Base-by-base conservation (phyloP, 2,329 filamentous ascomycete genomes). In the Alternaria tenuissima region DNA sequence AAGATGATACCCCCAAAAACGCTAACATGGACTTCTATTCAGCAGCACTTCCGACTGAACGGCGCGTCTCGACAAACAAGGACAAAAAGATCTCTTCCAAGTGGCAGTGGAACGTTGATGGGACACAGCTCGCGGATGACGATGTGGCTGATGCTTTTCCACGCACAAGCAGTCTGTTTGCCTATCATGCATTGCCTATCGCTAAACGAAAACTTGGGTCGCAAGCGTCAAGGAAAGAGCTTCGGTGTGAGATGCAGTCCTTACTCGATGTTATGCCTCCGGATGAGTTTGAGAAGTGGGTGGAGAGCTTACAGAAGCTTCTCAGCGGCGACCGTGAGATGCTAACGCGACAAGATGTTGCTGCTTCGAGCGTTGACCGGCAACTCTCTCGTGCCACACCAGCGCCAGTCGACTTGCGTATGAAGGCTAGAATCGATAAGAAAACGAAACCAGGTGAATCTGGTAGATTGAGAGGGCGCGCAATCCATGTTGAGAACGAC, bases 181-280 rank as follows among this genome's bases (percentile, higher is more conserved):
- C 71, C 0, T 76, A 60, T 41, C 73, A 76, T 39, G 68, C 68
- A 5, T 26, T 72, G 2, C 70, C 71, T 0, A 43, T 71, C 3
- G 59, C 64, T 1, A 51, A 51, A 28, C 16, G 38, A 3, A 55
- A 61, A 14, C 57, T 73, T 8, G 66, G 62, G 3, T 9, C 55
- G 0, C n/a, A 28, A 5, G 63, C 67, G 1, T 59, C 48, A 3
- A 62, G 55, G 5, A 67, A 64, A 16, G 51, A 58, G 5, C 20
- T 70, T 1, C 48, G 64, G 9, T 20, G 24, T 2, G 54, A 66
- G n/a, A 71, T 74, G 12, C 54, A 71, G 9, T 26, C 46, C 0
- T 51, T 65, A 8, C 46, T 72, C 0, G 30, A 49, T 8, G 43
- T 38, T 4, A 61, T 69, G 61, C 34, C 60, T 0, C 20, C 53